Percentiles rank a stretch among this genome's conserved stretches.
These are phyloP conservation scores for Kodamaea fukazawae DNA, from an alignment of 805 yeast genomes.

Conservation along the genomic window DNA sequence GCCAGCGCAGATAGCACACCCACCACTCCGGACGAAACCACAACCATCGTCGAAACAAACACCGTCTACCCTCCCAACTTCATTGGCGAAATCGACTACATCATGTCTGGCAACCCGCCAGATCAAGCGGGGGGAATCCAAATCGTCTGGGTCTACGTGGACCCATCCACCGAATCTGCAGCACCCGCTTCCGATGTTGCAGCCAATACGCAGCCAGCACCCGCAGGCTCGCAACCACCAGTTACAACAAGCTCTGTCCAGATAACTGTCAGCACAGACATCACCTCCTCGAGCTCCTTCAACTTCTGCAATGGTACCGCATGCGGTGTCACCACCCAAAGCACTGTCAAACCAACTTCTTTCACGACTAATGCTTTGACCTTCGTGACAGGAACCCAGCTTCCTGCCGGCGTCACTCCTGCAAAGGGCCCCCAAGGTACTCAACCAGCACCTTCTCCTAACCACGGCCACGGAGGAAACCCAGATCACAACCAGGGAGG, in stretches of 20 bases:
- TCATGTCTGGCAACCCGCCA: constrained; percentile 9
- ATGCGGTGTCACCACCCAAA: constrained; percentile 3
- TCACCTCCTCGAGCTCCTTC: constrained; percentile 14
- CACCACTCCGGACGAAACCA: constrained; percentile 7
- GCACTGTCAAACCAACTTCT: constrained; percentile 2
- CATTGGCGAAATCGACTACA: not conserved
- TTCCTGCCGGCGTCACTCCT: too few relatives aligned
- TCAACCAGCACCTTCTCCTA: constrained; percentile 2
- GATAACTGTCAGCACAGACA: constrained; percentile 20
- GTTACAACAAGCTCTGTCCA: constrained; percentile 6
- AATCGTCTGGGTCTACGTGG: constrained; percentile 29
- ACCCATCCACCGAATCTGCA: constrained; percentile 3
- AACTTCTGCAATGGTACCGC: constrained; percentile 11
- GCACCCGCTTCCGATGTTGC: constrained; percentile 5
- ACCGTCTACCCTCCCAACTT: constrained; percentile 13
- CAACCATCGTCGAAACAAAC: constrained; percentile 14
- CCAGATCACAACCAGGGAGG: too few relatives aligned
- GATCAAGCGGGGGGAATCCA: constrained; percentile 25
- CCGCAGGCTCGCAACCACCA: not conserved
- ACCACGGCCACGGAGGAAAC: too few relatives aligned
- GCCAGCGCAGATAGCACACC: constrained; percentile 5
- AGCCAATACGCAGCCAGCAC: constrained; percentile 1
- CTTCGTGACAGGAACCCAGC: not conserved
- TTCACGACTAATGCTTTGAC: constrained; percentile 7
- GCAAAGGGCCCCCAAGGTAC: too few relatives aligned